Evolutionary conservation across 352 stramenopile genomes (phyloP).

Genomic region (Thalassiosira oceanica): DNA sequence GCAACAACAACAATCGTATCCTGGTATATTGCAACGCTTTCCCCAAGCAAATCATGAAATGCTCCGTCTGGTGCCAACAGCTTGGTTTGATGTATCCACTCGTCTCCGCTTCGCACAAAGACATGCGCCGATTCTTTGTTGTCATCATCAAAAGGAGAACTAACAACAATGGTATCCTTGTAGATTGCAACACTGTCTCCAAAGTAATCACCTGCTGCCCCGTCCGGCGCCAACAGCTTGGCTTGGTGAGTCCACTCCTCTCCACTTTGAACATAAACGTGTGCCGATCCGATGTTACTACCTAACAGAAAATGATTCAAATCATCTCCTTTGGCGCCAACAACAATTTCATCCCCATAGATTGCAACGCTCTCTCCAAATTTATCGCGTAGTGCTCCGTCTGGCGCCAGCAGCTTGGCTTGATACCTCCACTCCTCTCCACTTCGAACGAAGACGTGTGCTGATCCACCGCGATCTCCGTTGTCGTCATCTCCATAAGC

Average conservation of each 20-base stretch:
- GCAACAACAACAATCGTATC: not conserved
- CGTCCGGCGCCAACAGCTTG: not conserved
- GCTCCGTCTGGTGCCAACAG: conserved; percentile 2
- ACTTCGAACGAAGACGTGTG: conserved; percentile 9
- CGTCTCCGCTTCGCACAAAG: not conserved
- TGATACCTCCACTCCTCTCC: conserved; percentile 1
- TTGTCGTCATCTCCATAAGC: not conserved
- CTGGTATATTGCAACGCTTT: not conserved
- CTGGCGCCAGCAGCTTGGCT: conserved; percentile 4
- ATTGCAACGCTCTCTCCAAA: not conserved
- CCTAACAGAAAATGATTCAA: too few relatives aligned
- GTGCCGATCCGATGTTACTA: not conserved
- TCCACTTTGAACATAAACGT: not conserved
- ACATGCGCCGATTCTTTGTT: conserved; percentile 1
- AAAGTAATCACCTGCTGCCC: not conserved
- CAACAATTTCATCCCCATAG: not conserved
- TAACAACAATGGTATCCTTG: conserved; percentile 3
- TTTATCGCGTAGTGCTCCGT: not conserved
- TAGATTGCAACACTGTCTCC: not conserved
- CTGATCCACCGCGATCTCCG: not conserved
- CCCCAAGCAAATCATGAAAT: not conserved
- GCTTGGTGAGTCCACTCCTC: not conserved
- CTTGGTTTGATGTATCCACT: conserved; percentile 2
- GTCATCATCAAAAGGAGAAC: not conserved
- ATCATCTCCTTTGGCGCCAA: conserved; percentile 1